These are phyloP conservation scores for Pseudonitzschia multistriata DNA, from an alignment of 108 stramenopile species.

Conservation along the genomic window DNA sequence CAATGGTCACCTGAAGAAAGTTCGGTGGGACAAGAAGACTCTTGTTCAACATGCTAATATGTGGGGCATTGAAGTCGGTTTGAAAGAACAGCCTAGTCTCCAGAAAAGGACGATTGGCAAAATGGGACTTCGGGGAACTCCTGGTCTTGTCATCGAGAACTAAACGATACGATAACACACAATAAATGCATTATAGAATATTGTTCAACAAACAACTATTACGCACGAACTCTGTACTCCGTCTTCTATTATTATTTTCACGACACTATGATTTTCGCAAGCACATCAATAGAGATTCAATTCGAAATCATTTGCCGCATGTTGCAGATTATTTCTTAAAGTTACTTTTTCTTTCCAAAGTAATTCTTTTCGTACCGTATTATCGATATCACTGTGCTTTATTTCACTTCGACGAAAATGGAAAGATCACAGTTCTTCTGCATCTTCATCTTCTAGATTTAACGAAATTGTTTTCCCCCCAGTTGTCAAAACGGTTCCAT, in stretches of 20 bases:
- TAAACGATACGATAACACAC: not conserved
- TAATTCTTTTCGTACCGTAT: no score
- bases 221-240: no score
- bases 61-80: slow-evolving; percentile 46
- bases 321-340: no score
- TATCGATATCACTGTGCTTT: no score
- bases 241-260: no score
- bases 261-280: no score
- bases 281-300: no score
- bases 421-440: slow-evolving; percentile 17
- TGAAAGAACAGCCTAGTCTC: slow-evolving; percentile 59
- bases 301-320: no score
- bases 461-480: slow-evolving; percentile 33
- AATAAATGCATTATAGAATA: not conserved
- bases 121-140: slow-evolving; percentile 82
- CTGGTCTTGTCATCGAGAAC: slow-evolving; percentile 50
- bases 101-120: slow-evolving; percentile 82
- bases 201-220: not conserved
- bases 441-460: slow-evolving; percentile 21
- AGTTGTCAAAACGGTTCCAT: slow-evolving; percentile 41
- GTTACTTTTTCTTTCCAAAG: no score
- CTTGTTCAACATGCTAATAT: slow-evolving; percentile 59
- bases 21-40: slow-evolving; percentile 43
- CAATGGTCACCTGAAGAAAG: slow-evolving; percentile 61
- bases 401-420: no score